Base-by-base conservation (phyloP, 139 green algal species). In the Tetraselmis chui region DNA sequence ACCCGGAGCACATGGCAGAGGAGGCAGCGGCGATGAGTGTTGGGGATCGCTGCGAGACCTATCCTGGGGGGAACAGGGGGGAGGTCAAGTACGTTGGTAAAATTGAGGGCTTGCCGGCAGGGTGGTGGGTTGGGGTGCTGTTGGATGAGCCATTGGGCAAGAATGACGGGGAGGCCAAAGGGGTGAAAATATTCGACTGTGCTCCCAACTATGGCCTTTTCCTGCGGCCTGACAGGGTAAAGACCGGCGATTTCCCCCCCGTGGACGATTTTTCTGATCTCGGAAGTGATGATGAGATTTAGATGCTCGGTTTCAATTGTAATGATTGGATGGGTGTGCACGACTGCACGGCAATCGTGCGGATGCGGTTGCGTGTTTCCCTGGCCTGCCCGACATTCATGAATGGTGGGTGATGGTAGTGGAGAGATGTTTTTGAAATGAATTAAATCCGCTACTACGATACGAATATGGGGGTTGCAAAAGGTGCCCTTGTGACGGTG, bases 141-240 rank as follows among this genome's bases (percentile, higher is more conserved):
- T 98, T 96, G 76, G 97, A 99, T 82, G 97, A 99, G 88, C 97
- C 97, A 22, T 84, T 98, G 76, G 97, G 97, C 5, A 98, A 98
- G 86, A 96, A 98, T 83, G 93, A 99, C 86, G 97, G 97, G 27
- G 94, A 75, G 28, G 86, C 93, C 22, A 96, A 96, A 84, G 94
- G 94, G 1, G 80, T 84, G 32, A 81, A 88, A n/a, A 94, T 91
- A 75, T 98, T 98, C 80, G 81, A 91, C 18, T 96, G 92, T 74
- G 26, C 81, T 0, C 59, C 79, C 0, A 84, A 85, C 1, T 95
- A 97, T 79, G 96, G 95, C 28, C 90, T 87, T 2, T 95, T 99
- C 84, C 86, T 96, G 85, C 88, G 96, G 29, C 96, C 96, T 0
- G 87, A 91, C 79, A 92, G 92, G 59, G 89, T 99, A 1, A 87